A percentile compares a stretch with the other conserved stretches of the same genome.
Evolutionary conservation across 148 eudicot genomes (phyloP).

Genomic region (Arctostaphylos glauca): DNA sequence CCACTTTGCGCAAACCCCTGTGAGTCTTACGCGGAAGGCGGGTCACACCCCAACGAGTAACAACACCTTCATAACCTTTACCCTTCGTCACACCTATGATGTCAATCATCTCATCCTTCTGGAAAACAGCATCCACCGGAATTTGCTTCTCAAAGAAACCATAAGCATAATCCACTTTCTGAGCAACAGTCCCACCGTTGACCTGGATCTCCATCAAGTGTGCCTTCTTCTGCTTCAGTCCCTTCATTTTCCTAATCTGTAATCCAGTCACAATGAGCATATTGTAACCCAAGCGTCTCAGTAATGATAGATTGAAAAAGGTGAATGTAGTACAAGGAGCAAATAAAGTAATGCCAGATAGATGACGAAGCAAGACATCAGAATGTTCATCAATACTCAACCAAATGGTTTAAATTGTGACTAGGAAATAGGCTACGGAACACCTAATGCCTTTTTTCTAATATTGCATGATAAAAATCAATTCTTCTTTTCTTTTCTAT

Average conservation of each 20-base stretch:
- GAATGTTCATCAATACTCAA: not conserved
- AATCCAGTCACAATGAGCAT: not conserved
- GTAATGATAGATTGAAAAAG: not conserved
- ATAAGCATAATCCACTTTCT: constrained; percentile 75
- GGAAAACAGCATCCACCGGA: constrained; percentile 73
- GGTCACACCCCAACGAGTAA: constrained; percentile 86
- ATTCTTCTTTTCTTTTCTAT: not conserved
- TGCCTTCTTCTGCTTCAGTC: constrained; percentile 82
- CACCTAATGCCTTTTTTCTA: not conserved
- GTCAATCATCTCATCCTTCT: constrained; percentile 85
- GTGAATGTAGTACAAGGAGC: not conserved
- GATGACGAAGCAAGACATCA: not conserved
- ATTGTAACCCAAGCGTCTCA: not conserved
- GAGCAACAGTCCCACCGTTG: constrained; percentile 72
- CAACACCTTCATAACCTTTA: constrained; percentile 89
- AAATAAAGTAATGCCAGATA: not conserved
- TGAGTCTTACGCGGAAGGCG: constrained; percentile 90
- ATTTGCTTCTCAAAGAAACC: constrained; percentile 74
- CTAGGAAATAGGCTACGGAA: not conserved
- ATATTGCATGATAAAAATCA: not conserved
- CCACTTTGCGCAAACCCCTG: constrained; percentile 81
- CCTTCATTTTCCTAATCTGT: constrained; percentile 83
- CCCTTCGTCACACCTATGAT: constrained; percentile 86
- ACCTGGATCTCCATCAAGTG: constrained; percentile 89
- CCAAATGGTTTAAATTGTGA: not conserved